phyloP scores from a whole-genome alignment of 805 yeast genomes.

The Candida ascalaphidarum region DNA sequence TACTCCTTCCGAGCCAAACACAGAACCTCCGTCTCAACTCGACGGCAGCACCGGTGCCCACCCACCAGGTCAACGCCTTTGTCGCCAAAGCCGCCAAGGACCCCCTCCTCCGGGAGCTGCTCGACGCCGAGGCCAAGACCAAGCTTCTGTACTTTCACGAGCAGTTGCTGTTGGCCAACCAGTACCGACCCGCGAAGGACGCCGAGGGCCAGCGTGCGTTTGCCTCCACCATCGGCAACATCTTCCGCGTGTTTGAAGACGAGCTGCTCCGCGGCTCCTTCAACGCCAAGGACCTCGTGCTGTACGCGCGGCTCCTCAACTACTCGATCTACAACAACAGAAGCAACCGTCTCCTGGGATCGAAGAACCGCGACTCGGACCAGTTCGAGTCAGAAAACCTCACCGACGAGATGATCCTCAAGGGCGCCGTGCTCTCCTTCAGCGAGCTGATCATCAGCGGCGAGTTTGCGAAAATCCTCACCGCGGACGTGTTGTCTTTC shows the following conservation, averaged over 20 bases:
- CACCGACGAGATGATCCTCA: conserved; percentile 21
- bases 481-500: conserved; percentile 13
- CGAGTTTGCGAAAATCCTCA: conserved; percentile 17
- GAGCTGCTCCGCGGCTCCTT: background rate
- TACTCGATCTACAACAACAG: conserved; percentile 18
- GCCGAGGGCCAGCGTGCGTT: background rate
- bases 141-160: background rate
- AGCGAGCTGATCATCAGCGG: conserved; percentile 20
- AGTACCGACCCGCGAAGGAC: background rate
- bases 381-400: conserved; percentile 15
- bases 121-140: background rate
- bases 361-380: conserved; percentile 31
- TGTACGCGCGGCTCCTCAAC: conserved; percentile 7
- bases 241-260: conserved; percentile 4
- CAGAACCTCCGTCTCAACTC: too few relatives aligned
- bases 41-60: too few relatives aligned
- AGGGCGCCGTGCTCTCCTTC: conserved; percentile 22
- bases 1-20: too few relatives aligned
- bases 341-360: conserved; percentile 21
- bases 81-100: conserved; percentile 13
- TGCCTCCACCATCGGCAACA: conserved; percentile 1
- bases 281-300: conserved; percentile 3
- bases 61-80: conserved; percentile 9
- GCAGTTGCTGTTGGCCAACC: background rate
- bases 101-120: conserved; percentile 11